Conservation (phyloP, 768 basidiomycete genomes). For the Boletus speciosus region DNA sequence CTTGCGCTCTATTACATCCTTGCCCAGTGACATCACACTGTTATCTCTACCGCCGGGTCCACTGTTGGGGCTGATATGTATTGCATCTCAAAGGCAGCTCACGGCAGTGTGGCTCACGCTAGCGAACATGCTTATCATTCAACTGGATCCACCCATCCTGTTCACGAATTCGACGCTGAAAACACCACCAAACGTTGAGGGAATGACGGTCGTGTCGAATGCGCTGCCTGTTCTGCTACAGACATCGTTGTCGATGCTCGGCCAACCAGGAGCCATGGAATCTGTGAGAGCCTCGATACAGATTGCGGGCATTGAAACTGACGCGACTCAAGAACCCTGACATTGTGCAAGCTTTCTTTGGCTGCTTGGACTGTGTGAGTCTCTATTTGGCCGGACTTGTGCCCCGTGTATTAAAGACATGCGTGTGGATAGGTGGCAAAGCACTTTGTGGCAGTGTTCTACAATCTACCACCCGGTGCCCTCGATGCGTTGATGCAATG, state of each 20-base stretch:
- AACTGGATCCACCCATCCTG: slow-evolving; percentile 70
- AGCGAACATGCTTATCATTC: slow-evolving; percentile 73
- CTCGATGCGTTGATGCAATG: slow-evolving; percentile 70
- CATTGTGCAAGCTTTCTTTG: slow-evolving; percentile 86
- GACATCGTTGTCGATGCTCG: slow-evolving; percentile 50
- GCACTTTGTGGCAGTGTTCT: slow-evolving; percentile 59
- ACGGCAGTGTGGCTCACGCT: slow-evolving; percentile 85
- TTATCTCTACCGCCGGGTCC: slow-evolving; percentile 80
- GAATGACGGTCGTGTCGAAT: slow-evolving; percentile 51
- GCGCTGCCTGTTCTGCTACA: slow-evolving; percentile 58
- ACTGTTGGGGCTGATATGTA: slow-evolving; percentile 72
- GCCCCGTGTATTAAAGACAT: background rate
- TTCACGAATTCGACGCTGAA: slow-evolving; percentile 42
- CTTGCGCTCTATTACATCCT: slow-evolving; percentile 80
- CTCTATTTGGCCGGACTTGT: background rate
- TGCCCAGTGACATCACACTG: slow-evolving; percentile 73
- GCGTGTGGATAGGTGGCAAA: slow-evolving; percentile 39
- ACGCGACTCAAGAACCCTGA: slow-evolving; percentile 65
- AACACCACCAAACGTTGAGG: slow-evolving; percentile 50
- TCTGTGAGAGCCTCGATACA: slow-evolving; percentile 42
- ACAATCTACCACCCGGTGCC: slow-evolving; percentile 57
- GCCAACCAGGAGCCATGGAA: slow-evolving; percentile 64
- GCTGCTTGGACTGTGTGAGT: slow-evolving; percentile 72
- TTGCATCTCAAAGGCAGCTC: slow-evolving; percentile 65
- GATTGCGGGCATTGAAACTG: background rate